Conservation (phyloP, 83 land plant species). For the Diphasiastrum complanatum region DNA sequence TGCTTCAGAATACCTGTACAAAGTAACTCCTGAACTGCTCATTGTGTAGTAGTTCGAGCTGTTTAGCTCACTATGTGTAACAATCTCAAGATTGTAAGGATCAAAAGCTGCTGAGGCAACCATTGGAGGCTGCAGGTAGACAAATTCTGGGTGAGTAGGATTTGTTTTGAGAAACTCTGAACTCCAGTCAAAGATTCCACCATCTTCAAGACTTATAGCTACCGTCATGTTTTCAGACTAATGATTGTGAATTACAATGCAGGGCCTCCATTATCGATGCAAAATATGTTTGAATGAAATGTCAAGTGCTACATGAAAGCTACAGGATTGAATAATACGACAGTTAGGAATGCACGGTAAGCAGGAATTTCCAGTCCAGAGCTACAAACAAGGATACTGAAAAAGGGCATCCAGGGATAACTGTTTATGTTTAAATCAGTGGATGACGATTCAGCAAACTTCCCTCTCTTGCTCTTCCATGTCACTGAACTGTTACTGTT, state of each 20-base stretch:
- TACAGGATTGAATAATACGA: neutral
- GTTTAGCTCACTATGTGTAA: constrained; percentile 17
- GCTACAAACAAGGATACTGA: constrained; percentile 17
- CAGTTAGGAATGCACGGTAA: neutral
- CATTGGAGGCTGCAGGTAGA: constrained; percentile 30
- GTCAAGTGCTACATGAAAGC: no score
- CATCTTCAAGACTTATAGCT: no score
- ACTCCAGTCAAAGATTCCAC: neutral
- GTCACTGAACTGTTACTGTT: neutral
- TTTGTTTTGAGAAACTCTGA: constrained; percentile 20
- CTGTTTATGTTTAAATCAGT: neutral
- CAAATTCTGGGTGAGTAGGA: constrained; percentile 27
- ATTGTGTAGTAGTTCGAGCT: constrained; percentile 30
- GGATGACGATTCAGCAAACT: constrained; percentile 12
- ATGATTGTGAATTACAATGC: no score
- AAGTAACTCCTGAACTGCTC: constrained; percentile 32
- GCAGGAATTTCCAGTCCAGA: neutral
- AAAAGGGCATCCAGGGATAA: constrained; percentile 22
- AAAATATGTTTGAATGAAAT: no score
- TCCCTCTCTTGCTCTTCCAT: constrained; percentile 24
- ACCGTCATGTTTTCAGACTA: no score
- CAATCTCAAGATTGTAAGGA: constrained; percentile 34
- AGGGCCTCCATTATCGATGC: no score
- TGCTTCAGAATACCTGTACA: constrained; percentile 33
- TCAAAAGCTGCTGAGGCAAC: constrained; percentile 21